A percentile compares a stretch with the other conserved stretches of the same genome.
Evolutionary conservation across 371 early-diverging fungal species (phyloP).

Genomic region (Amoeboaphelidium protococcarum): DNA sequence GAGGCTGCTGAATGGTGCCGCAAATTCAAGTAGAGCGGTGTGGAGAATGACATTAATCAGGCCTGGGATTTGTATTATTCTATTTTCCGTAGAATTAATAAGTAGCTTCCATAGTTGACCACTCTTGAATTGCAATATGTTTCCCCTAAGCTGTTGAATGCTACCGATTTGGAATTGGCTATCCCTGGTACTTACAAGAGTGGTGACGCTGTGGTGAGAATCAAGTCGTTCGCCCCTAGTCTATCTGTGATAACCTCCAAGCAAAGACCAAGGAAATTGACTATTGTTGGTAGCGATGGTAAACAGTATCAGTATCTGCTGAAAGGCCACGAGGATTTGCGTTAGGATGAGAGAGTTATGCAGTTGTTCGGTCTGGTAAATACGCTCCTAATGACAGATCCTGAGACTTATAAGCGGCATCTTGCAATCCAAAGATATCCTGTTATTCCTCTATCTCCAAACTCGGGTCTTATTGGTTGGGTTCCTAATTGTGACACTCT

Average conservation of each 20-base stretch:
- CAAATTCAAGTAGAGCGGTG: conserved; percentile 44
- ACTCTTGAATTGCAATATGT: conserved; percentile 68
- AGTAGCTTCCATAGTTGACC: conserved; percentile 51
- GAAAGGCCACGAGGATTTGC: conserved; percentile 86
- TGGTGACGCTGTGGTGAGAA: conserved; percentile 59
- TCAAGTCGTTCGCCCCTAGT: conserved; percentile 51
- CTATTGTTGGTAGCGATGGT: conserved; percentile 68
- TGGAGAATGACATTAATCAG: conserved; percentile 58
- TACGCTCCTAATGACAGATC: conserved; percentile 52
- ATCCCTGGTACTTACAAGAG: conserved; percentile 83
- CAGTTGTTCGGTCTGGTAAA: conserved; percentile 93
- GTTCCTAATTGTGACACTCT: conserved; percentile 83
- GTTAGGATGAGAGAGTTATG: conserved; percentile 97
- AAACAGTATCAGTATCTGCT: conserved; percentile 67
- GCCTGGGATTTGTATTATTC: conserved; percentile 84
- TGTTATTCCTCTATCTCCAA: conserved; percentile 84
- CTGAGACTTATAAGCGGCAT: conserved; percentile 78
- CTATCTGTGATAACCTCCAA: conserved; percentile 72
- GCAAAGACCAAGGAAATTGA: conserved; percentile 66
- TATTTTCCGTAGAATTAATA: conserved; percentile 53
- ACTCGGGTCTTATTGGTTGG: conserved; percentile 89
- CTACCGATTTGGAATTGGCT: conserved; percentile 59
- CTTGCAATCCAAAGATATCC: conserved; percentile 74
- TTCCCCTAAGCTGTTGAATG: conserved; percentile 63
- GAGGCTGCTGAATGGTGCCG: conserved; percentile 75